These are phyloP conservation scores for Citropsis articulata DNA, from an alignment of 345 rosid species.

Conservation along the genomic window DNA sequence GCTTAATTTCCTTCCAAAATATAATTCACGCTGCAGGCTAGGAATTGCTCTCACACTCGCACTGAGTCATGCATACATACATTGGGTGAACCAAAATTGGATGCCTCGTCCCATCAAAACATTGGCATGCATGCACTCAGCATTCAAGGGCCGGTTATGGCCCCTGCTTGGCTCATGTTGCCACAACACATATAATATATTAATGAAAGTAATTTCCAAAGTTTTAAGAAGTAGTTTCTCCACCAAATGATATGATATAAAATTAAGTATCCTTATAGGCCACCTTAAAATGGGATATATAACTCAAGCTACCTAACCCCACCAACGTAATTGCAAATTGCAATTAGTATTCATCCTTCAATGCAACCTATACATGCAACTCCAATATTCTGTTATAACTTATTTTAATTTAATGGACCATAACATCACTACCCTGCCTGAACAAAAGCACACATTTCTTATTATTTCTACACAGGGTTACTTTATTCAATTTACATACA, in stretches of 20 bases:
- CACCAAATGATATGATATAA: too few relatives aligned
- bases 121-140: not conserved
- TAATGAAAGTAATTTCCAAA: not conserved
- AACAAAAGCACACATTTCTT: too few relatives aligned
- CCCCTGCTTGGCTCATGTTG: not conserved
- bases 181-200: not conserved
- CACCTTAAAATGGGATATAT: not conserved
- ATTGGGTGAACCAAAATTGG: conserved; percentile 5
- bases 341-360: too few relatives aligned
- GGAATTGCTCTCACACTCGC: too few relatives aligned
- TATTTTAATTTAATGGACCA: too few relatives aligned
- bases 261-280: not conserved
- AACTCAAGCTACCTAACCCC: not conserved
- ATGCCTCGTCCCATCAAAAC: conserved; percentile 5
- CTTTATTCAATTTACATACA: too few relatives aligned
- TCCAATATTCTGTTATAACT: not conserved
- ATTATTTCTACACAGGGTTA: too few relatives aligned
- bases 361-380: not conserved
- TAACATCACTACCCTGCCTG: too few relatives aligned
- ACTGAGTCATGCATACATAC: too few relatives aligned
- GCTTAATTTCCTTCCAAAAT: too few relatives aligned
- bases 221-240: not conserved
- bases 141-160: not conserved
- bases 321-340: not conserved
- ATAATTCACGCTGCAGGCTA: too few relatives aligned